Evolutionary conservation across 78 protist genomes (phyloP).

Genomic region (Parvularia atlantis): DNA sequence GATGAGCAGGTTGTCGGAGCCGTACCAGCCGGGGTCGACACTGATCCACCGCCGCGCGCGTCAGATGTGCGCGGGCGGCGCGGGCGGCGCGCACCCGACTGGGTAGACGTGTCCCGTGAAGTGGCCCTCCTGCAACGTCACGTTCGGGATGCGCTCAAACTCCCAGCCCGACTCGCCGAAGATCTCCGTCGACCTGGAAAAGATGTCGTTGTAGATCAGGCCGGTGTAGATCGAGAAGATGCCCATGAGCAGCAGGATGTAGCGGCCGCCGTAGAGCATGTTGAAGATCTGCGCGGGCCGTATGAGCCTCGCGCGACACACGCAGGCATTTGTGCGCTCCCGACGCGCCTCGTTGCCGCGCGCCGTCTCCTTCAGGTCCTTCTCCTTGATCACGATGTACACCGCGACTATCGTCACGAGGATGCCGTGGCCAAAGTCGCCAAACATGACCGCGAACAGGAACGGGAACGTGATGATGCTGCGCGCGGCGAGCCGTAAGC

Average conservation of each 20-base stretch:
- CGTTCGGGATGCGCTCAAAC: neutral
- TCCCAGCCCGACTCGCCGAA: constrained; percentile 15
- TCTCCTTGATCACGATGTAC: constrained; percentile 61
- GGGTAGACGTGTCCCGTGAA: constrained; percentile 34
- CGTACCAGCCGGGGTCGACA: constrained; percentile 75
- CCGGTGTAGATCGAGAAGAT: constrained; percentile 92
- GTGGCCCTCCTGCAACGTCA: neutral
- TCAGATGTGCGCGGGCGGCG: too few relatives aligned
- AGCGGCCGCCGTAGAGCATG: constrained; percentile 92
- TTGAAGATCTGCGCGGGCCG: constrained; percentile 56
- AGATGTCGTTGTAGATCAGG: constrained; percentile 93
- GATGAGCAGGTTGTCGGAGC: constrained; percentile 75
- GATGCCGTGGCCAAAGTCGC: constrained; percentile 98
- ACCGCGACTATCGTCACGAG: constrained; percentile 58
- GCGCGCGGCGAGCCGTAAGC: neutral
- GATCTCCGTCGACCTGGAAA: constrained; percentile 44
- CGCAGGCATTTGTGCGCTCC: neutral
- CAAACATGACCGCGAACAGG: constrained; percentile 99
- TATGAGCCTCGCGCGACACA: too few relatives aligned
- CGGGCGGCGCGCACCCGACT: too few relatives aligned
- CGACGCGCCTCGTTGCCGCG: constrained; percentile 33
- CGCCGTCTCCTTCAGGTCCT: constrained; percentile 33
- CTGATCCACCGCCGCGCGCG: too few relatives aligned
- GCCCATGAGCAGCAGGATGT: constrained; percentile 93
- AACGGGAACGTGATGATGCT: constrained; percentile 98